phyloP scores from a whole-genome alignment of 2,329 filamentous ascomycete species.

The Alternaria atra region DNA sequence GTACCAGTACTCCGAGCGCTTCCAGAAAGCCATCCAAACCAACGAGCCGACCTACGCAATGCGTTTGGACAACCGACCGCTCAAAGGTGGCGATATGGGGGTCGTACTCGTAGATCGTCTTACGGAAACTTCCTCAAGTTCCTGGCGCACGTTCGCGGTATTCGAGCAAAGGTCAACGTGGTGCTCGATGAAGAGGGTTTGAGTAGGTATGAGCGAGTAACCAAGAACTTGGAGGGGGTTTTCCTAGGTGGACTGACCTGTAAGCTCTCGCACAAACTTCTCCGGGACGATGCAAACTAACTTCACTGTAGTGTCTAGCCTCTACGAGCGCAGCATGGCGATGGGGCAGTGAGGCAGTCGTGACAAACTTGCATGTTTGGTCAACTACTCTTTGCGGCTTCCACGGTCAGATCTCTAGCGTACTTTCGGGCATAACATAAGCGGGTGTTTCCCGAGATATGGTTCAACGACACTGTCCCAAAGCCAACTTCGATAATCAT shows the following conservation, averaged over 20 bases:
- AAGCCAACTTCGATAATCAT: neutral
- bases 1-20: conserved; percentile 22
- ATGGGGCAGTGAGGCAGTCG: neutral
- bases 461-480: neutral
- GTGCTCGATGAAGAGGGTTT: conserved; percentile 17
- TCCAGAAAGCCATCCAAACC: conserved; percentile 20
- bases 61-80: conserved; percentile 19
- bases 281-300: neutral
- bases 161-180: conserved; percentile 22
- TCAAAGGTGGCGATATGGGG: conserved; percentile 20
- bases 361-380: neutral
- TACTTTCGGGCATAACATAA: neutral
- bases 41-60: conserved; percentile 30
- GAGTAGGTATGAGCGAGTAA: conserved; percentile 13
- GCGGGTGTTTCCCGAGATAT: neutral
- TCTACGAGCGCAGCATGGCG: conserved; percentile 22
- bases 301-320: conserved; percentile 15
- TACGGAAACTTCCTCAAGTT: conserved; percentile 32
- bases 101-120: conserved; percentile 26
- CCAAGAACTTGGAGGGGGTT: conserved; percentile 19
- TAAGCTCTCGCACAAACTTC: conserved; percentile 9
- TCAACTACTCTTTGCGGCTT: neutral
- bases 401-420: neutral
- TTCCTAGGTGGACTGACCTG: conserved; percentile 23
- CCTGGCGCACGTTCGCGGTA: conserved; percentile 18